These are phyloP conservation scores for Candida wancherniae DNA, from an alignment of 805 yeast species.

Conservation along the genomic window DNA sequence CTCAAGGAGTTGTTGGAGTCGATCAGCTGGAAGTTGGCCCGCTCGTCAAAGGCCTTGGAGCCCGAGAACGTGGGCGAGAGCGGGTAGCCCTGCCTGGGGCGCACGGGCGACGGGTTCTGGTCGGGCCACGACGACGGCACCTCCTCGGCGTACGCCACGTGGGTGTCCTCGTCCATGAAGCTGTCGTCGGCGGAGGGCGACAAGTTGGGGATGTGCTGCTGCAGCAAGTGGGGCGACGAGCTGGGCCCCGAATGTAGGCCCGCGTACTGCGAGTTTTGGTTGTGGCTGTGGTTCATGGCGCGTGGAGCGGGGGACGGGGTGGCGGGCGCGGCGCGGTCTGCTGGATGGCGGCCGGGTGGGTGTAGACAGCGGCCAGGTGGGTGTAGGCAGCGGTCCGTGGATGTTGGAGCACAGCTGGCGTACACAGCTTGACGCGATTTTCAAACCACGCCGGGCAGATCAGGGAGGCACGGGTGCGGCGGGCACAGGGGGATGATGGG, in stretches of 20 bases:
- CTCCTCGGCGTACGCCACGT: constrained; percentile 15
- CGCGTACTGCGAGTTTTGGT: not conserved
- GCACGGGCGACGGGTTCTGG: constrained; percentile 7
- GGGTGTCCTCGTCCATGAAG: constrained; percentile 39
- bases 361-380: no score
- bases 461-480: no score
- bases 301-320: not conserved
- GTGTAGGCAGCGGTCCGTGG: no score
- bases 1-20: constrained; percentile 27
- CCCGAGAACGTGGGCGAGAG: constrained; percentile 22
- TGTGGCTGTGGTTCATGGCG: constrained; percentile 3
- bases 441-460: no score
- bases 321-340: no score
- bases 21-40: constrained; percentile 31
- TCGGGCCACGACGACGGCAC: constrained; percentile 6
- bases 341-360: no score
- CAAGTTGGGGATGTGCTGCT: constrained; percentile 4
- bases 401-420: no score
- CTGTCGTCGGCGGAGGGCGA: constrained; percentile 25
- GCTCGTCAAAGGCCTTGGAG: constrained; percentile 17
- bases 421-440: no score
- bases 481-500: no score
- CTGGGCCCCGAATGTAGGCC: not conserved
- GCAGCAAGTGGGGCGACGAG: constrained; percentile 1
- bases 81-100: constrained; percentile 16